A percentile compares a stretch with the other conserved stretches of the same genome.
Evolutionary conservation across 1,139 yeast genomes (phyloP).

Genomic region (Pichia sp.): DNA sequence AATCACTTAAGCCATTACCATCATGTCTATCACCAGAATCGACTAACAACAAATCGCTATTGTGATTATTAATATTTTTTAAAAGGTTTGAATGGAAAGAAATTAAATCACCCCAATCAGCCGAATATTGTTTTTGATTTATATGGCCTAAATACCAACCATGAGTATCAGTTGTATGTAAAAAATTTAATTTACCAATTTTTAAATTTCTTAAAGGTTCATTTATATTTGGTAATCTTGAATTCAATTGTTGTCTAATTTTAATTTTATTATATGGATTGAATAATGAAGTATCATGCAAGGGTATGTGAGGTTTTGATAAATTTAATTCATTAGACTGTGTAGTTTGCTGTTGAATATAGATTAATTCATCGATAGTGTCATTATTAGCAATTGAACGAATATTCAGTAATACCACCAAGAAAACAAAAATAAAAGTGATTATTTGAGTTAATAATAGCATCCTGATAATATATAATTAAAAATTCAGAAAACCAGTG

Average conservation of each 20-base stretch:
- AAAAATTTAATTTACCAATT: constrained; percentile 70
- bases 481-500: too few relatives aligned
- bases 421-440: constrained; percentile 8
- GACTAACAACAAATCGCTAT: constrained; percentile 58
- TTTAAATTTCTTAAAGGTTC: constrained; percentile 41
- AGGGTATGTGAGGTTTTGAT: too few relatives aligned
- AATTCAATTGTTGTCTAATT: constrained; percentile 21
- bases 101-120: constrained; percentile 90
- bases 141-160: constrained; percentile 91
- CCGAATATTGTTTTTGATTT: constrained; percentile 67
- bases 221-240: constrained; percentile 24
- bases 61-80: constrained; percentile 39
- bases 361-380: neutral
- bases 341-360: neutral
- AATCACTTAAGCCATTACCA: constrained; percentile 83
- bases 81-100: constrained; percentile 56
- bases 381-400: constrained; percentile 7
- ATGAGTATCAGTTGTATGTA: constrained; percentile 94
- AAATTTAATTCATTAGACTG: too few relatives aligned
- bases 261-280: constrained; percentile 5
- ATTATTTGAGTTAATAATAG: constrained; percentile 6
- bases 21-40: constrained; percentile 95
- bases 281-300: constrained; percentile 1
- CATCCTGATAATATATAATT: constrained; percentile 1
- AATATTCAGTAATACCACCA: constrained; percentile 11